phyloP scores from a whole-genome alignment of 345 rosid genomes.

The Litchi chinensis region DNA sequence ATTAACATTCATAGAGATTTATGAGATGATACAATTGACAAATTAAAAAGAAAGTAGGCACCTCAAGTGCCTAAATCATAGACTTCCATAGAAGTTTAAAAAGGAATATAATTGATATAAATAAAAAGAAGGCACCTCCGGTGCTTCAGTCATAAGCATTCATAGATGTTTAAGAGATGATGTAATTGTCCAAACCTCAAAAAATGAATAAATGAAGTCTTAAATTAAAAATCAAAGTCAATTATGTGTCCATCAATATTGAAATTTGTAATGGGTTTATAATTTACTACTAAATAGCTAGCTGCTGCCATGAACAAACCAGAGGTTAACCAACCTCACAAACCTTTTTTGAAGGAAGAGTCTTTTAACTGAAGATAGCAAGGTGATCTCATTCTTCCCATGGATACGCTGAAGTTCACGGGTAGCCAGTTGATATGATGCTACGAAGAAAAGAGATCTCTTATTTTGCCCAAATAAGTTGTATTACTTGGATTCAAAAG shows the following conservation, averaged over 20 bases:
- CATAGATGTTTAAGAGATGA: background rate
- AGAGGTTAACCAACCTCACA: slow-evolving; percentile 20
- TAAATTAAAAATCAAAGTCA: background rate
- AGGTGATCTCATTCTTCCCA: slow-evolving; percentile 47
- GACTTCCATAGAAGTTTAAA: too few species aligned
- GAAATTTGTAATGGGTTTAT: slow-evolving; percentile 3
- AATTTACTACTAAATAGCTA: slow-evolving; percentile 5
- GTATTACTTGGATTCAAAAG: background rate
- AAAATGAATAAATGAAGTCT: background rate
- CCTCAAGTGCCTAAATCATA: too few species aligned
- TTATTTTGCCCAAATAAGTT: background rate
- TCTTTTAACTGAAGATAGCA: slow-evolving; percentile 41
- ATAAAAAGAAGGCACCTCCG: background rate
- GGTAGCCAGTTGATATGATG: slow-evolving; percentile 66
- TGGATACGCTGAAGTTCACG: slow-evolving; percentile 66
- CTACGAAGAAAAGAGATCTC: slow-evolving; percentile 37
- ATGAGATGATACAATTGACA: too few species aligned
- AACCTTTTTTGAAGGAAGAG: slow-evolving; percentile 13
- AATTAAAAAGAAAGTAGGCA: too few species aligned
- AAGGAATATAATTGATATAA: too few species aligned
- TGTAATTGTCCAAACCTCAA: background rate
- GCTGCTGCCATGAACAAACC: slow-evolving; percentile 28
- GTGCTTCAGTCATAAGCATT: slow-evolving; percentile 4
- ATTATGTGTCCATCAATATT: slow-evolving; percentile 19
- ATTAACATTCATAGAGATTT: too few species aligned